Percentiles rank a stretch among this genome's conserved stretches.
Evolutionary conservation across 257 asterid species (phyloP).

Genomic region (Przewalskia tangutica): DNA sequence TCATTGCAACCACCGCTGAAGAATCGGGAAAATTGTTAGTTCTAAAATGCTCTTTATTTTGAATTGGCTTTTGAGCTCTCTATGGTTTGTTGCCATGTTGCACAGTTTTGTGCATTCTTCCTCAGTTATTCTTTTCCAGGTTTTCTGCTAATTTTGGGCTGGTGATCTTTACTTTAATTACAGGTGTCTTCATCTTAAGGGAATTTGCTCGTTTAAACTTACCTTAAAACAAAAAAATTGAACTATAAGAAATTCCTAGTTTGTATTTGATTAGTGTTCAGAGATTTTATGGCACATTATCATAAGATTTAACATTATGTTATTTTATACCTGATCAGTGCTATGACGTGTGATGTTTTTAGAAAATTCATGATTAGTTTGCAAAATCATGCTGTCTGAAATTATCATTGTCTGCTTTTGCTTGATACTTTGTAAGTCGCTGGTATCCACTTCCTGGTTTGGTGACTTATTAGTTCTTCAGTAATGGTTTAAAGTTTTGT

Average conservation of each 20-base stretch:
- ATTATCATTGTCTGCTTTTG: not conserved
- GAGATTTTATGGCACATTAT: not conserved
- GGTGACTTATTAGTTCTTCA: not conserved
- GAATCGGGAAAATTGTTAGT: slow-evolving; percentile 27
- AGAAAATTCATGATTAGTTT: not conserved
- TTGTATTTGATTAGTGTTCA: not conserved
- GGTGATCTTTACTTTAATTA: not conserved
- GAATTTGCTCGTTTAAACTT: not conserved
- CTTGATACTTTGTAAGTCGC: not conserved
- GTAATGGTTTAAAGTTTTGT: not conserved
- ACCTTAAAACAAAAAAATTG: not conserved
- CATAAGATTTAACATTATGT: not conserved
- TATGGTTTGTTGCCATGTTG: slow-evolving; percentile 5
- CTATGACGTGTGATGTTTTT: not conserved
- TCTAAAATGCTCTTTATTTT: slow-evolving; percentile 8
- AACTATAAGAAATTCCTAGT: not conserved
- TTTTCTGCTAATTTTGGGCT: not conserved
- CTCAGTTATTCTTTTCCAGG: not conserved
- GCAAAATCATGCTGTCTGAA: not conserved
- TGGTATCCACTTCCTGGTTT: not conserved
- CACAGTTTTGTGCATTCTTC: slow-evolving; percentile 1
- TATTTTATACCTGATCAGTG: not conserved
- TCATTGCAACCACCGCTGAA: slow-evolving; percentile 25
- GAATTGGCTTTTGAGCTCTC: not conserved
- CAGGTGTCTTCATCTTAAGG: not conserved